phyloP scores from a whole-genome alignment of 352 stramenopile species.

The Pythium vanterpoolii region DNA sequence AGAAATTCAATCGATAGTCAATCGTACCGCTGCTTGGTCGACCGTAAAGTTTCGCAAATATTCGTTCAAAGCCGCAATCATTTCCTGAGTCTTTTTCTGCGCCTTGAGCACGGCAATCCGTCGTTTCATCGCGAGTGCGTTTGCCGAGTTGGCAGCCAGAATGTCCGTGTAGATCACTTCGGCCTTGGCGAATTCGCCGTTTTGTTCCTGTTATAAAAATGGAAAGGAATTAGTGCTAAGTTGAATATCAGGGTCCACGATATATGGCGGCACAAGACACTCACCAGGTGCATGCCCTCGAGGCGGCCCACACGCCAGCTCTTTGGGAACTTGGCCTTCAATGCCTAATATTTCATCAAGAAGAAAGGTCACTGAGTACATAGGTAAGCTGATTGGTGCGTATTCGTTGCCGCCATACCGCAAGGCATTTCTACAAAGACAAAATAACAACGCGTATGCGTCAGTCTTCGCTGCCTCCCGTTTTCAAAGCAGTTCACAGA shows the following conservation, averaged over 20 bases:
- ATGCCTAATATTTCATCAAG: conserved; percentile 12
- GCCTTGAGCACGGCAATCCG: conserved; percentile 35
- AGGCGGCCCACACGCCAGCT: conserved; percentile 34
- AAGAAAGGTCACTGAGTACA: not conserved
- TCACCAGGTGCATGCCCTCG: conserved; percentile 33
- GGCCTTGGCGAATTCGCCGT: conserved; percentile 36
- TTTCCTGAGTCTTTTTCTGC: conserved; percentile 37
- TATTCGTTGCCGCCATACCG: conserved; percentile 2
- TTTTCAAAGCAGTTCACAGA: not conserved
- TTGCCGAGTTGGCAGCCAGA: conserved; percentile 33
- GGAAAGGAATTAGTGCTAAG: not conserved
- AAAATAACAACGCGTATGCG: not conserved
- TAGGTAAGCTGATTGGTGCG: not conserved
- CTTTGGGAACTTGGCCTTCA: conserved; percentile 38
- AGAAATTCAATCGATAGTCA: no score
- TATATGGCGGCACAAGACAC: not conserved
- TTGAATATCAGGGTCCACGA: not conserved
- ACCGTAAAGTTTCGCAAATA: conserved; percentile 30
- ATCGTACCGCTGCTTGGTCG: conserved; percentile 26
- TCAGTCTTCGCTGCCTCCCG: not conserved
- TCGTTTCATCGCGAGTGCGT: conserved; percentile 38
- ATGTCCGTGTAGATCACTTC: conserved; percentile 39
- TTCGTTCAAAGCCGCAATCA: conserved; percentile 35
- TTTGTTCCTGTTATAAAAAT: conserved; percentile 21
- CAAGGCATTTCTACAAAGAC: conserved; percentile 21